Evolutionary conservation across 148 eudicot genomes (phyloP).

Genomic region (Fagopyrum tataricum): DNA sequence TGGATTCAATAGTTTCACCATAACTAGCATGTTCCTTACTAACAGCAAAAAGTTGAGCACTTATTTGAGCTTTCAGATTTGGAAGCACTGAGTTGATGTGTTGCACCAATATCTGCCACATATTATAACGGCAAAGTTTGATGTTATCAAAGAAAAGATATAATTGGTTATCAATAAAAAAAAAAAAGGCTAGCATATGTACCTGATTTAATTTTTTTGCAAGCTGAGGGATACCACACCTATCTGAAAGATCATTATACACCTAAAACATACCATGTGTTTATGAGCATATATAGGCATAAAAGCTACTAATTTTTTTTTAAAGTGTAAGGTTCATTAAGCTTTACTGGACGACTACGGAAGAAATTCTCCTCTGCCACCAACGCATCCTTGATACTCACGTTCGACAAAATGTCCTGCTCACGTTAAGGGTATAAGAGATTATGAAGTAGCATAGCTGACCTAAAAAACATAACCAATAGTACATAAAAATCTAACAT

Average conservation of each 20-base stretch:
- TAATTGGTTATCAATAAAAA: neutral
- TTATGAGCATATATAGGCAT: neutral
- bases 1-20: conserved; percentile 89
- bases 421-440: conserved; percentile 12
- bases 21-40: conserved; percentile 97
- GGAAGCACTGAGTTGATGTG: conserved; percentile 91
- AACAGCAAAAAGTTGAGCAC: conserved; percentile 57
- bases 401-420: conserved; percentile 74
- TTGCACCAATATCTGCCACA: conserved; percentile 70
- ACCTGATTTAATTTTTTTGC: conserved; percentile 99
- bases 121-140: neutral
- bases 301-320: neutral
- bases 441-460: neutral
- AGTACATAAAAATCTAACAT: neutral
- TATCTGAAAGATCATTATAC: conserved; percentile 85
- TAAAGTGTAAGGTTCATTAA: neutral
- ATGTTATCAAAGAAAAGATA: neutral
- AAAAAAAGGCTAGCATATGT: neutral
- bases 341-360: conserved; percentile 67
- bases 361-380: conserved; percentile 96
- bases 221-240: conserved; percentile 89
- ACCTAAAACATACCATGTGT: conserved; percentile 33
- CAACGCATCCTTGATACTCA: conserved; percentile 88
- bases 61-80: conserved; percentile 75
- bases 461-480: neutral